phyloP scores from a whole-genome alignment of 306 rosid genomes.

The Vigna radiata region DNA sequence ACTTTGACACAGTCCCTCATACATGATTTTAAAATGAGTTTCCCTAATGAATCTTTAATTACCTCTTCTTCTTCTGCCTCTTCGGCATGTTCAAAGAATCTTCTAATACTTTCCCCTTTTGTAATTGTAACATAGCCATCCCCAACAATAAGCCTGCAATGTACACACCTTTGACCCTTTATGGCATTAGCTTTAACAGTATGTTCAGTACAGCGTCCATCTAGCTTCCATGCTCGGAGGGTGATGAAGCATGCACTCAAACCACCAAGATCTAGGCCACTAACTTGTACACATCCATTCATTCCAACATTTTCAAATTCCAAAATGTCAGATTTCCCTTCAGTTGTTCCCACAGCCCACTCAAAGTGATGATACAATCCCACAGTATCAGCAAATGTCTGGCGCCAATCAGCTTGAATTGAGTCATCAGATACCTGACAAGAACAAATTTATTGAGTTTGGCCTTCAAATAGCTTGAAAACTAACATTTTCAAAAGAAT shows the following conservation, averaged over 20 bases:
- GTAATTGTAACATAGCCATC: conserved; percentile 90
- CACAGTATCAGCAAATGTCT: conserved; percentile 79
- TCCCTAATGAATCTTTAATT: conserved; percentile 46
- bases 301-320: conserved; percentile 97
- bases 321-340: conserved; percentile 93
- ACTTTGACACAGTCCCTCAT: conserved; percentile 21
- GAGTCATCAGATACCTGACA: conserved; percentile 84
- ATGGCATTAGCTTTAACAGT: conserved; percentile 95
- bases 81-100: conserved; percentile 98
- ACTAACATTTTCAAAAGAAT: conserved; percentile 19
- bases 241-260: conserved; percentile 89
- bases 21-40: conserved; percentile 36
- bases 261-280: conserved; percentile 85
- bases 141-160: conserved; percentile 89
- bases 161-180: conserved; percentile 94
- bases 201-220: conserved; percentile 90
- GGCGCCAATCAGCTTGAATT: conserved; percentile 90
- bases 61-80: conserved; percentile 99
- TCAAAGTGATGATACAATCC: conserved; percentile 93
- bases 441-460: conserved; percentile 34
- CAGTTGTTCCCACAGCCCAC: conserved; percentile 99
- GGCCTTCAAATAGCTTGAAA: conserved; percentile 25
- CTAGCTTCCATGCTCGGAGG: conserved; percentile 94
- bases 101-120: conserved; percentile 89
- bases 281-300: conserved; percentile 77